phyloP scores from a whole-genome alignment of 169 alveolate species.

The Ophryocystis elektroscirrha region DNA sequence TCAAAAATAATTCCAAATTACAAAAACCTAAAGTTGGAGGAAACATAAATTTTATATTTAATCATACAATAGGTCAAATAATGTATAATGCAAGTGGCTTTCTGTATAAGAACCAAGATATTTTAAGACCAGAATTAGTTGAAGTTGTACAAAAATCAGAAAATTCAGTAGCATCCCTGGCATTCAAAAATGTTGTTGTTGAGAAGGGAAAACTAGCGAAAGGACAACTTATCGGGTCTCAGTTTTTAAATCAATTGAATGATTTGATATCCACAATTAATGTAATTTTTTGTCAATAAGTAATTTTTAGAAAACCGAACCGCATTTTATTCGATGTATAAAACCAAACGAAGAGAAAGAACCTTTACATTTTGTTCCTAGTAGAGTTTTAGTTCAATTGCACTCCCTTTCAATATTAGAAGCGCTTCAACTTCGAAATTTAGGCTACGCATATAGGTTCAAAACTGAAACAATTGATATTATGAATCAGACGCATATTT shows the following conservation, averaged over 20 bases:
- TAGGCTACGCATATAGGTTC: slow-evolving; percentile 54
- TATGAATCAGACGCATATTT: too few relatives aligned
- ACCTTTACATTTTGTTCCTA: slow-evolving; percentile 52
- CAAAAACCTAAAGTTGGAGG: slow-evolving; percentile 31
- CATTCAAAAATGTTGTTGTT: slow-evolving; percentile 46
- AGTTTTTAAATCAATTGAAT: slow-evolving; percentile 49
- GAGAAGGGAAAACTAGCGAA: slow-evolving; percentile 63
- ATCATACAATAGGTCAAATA: slow-evolving; percentile 49
- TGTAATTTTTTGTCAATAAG: slow-evolving; percentile 1
- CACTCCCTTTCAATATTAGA: slow-evolving; percentile 57
- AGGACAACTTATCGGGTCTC: slow-evolving; percentile 62
- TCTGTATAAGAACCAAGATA: slow-evolving; percentile 51
- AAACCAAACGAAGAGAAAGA: slow-evolving; percentile 57
- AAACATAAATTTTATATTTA: slow-evolving; percentile 37
- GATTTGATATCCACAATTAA: slow-evolving; percentile 42
- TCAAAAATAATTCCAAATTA: background rate
- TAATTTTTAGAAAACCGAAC: slow-evolving; percentile 56
- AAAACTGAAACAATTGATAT: too few relatives aligned
- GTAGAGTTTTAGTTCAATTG: slow-evolving; percentile 50
- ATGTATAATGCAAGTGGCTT: slow-evolving; percentile 44
- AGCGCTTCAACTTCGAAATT: slow-evolving; percentile 48
- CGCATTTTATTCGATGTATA: slow-evolving; percentile 53
- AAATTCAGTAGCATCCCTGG: slow-evolving; percentile 36
- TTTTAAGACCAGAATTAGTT: slow-evolving; percentile 51
- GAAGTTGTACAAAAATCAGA: slow-evolving; percentile 29